Base-by-base conservation (phyloP, 1,284 basidiomycete genomes). In the Ceratobasidium sp. region DNA sequence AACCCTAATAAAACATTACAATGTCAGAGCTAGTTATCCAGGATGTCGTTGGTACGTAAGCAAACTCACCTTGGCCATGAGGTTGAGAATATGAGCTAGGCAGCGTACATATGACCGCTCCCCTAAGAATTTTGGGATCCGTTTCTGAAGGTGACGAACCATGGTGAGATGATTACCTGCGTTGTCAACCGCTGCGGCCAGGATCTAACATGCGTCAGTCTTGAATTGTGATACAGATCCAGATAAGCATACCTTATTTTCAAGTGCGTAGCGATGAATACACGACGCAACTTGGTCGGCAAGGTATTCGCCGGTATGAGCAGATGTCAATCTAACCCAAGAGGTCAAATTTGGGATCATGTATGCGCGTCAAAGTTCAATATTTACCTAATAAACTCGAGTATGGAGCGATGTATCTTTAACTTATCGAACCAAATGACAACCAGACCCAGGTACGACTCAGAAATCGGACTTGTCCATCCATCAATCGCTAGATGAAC, bases 401-500 rank as follows among this genome's bases (percentile, higher is more conserved):
- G 78, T 54, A 84, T 81, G 20, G 80, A 66, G 3, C 80, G 80
- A 56, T 83, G 79, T 9, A 85, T 83, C 38, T 69, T 42, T 3
- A 82, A 81, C n/a, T 81, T 64, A 3, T 78, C 75, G 78, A 77
- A 82, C 84, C 84, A 85, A 9, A 84, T 66, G 40, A 85, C 78
- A 23, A 84, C 83, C 66, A 84, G 61, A 1, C 84, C 83, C 28
- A 85, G 81, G 77, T 82, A 84, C 9, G 82, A 83, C 15, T 80
- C 78, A 9, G 78, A 73, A 54, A 83, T 73, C 0, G 84, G 84
- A n/a, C 82, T 80, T 3, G 81, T 83, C 84, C 84, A 85, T 38
- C 84, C 83, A 82, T 85, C 83, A 69, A 84, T 79, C 28, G 82
- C 83, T 15, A 84, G 67, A 76, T 85, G 84, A 40, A 85, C 33